Conservation (phyloP, 257 asterid genomes). For the Przewalskia tangutica region DNA sequence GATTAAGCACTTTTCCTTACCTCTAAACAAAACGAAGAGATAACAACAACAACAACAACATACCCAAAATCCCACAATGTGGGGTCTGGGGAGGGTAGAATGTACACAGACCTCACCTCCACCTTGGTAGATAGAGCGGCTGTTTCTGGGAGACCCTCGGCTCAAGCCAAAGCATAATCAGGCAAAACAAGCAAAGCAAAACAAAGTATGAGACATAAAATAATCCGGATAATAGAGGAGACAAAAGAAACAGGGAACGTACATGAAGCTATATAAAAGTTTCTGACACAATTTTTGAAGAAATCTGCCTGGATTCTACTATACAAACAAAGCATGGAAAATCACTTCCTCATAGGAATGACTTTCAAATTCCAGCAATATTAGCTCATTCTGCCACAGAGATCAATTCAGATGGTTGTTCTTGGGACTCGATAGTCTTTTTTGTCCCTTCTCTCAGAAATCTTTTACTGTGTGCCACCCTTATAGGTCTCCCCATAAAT, state of each 20-base stretch:
- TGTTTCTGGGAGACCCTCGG: too few relatives aligned
- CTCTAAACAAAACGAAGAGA: background rate
- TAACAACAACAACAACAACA: too few relatives aligned
- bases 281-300: background rate
- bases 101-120: too few relatives aligned
- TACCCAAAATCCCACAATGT: too few relatives aligned
- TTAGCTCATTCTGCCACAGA: slow-evolving; percentile 6
- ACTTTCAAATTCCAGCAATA: slow-evolving; percentile 14
- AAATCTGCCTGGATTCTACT: background rate
- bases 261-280: background rate
- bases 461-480: slow-evolving; percentile 57
- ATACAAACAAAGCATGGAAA: slow-evolving; percentile 7
- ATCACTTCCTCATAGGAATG: slow-evolving; percentile 18
- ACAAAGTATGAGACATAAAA: too few relatives aligned
- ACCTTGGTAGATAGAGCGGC: too few relatives aligned
- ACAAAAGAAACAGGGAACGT: background rate
- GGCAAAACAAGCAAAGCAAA: too few relatives aligned
- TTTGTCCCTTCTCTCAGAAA: slow-evolving; percentile 58
- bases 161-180: too few relatives aligned
- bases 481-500: slow-evolving; percentile 74
- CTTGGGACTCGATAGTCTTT: slow-evolving; percentile 33
- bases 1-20: background rate
- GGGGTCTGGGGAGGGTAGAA: too few relatives aligned
- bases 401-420: slow-evolving; percentile 14
- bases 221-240: background rate